These are phyloP conservation scores for Hypsizygus marmoreus DNA, from an alignment of 768 basidiomycete species.

Conservation along the genomic window DNA sequence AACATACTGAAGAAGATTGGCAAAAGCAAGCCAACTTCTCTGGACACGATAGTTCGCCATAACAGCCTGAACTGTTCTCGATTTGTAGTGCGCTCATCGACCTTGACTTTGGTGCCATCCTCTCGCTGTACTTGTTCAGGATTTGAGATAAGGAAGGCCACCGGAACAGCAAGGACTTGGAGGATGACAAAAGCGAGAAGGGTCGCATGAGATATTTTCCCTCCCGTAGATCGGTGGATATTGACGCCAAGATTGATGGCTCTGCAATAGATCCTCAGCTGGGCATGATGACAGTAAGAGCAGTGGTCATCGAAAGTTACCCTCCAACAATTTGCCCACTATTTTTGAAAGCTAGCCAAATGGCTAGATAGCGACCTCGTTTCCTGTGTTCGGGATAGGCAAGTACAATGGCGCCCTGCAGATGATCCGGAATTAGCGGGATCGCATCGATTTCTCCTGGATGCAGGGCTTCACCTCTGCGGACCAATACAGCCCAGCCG, in stretches of 20 bases:
- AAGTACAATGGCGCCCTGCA: slow-evolving; percentile 13
- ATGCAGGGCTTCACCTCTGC: slow-evolving; percentile 15
- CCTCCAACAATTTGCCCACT: slow-evolving; percentile 20
- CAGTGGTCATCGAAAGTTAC: slow-evolving; percentile 8
- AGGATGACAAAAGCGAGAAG: slow-evolving; percentile 15
- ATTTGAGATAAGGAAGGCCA: slow-evolving; percentile 16
- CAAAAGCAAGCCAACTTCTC: slow-evolving; percentile 11
- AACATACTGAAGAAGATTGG: slow-evolving; percentile 18
- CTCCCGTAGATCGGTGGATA: slow-evolving; percentile 14
- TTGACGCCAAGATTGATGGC: slow-evolving; percentile 19
- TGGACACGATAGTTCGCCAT: slow-evolving; percentile 8
- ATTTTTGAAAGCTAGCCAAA: slow-evolving; percentile 14
- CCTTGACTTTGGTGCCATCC: slow-evolving; percentile 18
- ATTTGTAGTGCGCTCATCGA: slow-evolving; percentile 16
- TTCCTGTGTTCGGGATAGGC: slow-evolving; percentile 17
- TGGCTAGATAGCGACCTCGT: slow-evolving; percentile 13
- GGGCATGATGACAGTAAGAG: neutral
- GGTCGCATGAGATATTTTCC: slow-evolving; percentile 19
- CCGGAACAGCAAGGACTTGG: slow-evolving; percentile 15
- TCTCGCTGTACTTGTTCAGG: slow-evolving; percentile 19
- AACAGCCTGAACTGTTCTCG: slow-evolving; percentile 16
- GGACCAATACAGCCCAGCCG: slow-evolving; percentile 19
- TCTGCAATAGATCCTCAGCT: neutral
- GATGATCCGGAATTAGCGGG: neutral
- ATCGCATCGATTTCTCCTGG: neutral